These are phyloP conservation scores for Lactifluus subvellereus DNA, from an alignment of 768 basidiomycete genomes.

Conservation along the genomic window DNA sequence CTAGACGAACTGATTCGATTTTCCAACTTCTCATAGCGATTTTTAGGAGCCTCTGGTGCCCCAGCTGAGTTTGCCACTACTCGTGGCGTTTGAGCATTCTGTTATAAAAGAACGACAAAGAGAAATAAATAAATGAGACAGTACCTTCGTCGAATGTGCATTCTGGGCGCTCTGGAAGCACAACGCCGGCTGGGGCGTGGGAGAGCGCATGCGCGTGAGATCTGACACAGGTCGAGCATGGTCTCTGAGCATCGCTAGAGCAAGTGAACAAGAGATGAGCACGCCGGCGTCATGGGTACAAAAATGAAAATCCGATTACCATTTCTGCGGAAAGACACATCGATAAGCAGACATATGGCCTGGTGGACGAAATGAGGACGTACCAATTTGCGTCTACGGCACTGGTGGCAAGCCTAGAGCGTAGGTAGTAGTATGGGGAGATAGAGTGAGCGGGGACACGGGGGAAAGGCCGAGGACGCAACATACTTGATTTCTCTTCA, in stretches of 20 bases:
- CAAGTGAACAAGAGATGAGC: background rate
- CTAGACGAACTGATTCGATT: conserved; percentile 55
- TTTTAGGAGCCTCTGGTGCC: conserved; percentile 49
- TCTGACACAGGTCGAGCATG: conserved; percentile 71
- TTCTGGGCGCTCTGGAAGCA: conserved; percentile 51
- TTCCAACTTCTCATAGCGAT: conserved; percentile 57
- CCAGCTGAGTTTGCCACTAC: conserved; percentile 34
- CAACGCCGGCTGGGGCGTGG: conserved; percentile 53
- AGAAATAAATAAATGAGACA: background rate
- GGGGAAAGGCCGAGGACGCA: background rate
- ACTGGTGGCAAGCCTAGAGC: conserved; percentile 44
- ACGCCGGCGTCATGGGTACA: background rate
- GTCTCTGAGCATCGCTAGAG: conserved; percentile 63
- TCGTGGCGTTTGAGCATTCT: conserved; percentile 6
- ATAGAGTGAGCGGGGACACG: background rate
- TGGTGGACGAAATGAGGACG: conserved; percentile 27
- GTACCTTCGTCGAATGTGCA: conserved; percentile 75
- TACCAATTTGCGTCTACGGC: conserved; percentile 69
- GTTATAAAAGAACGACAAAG: background rate
- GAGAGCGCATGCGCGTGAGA: conserved; percentile 65
- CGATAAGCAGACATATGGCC: background rate
- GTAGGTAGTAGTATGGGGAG: background rate
- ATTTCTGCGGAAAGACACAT: conserved; percentile 26
- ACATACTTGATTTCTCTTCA: conserved; percentile 33
- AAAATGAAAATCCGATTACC: conserved; percentile 18